These are phyloP conservation scores for Lactifluus volemus DNA, from an alignment of 768 basidiomycete genomes.

Conservation along the genomic window DNA sequence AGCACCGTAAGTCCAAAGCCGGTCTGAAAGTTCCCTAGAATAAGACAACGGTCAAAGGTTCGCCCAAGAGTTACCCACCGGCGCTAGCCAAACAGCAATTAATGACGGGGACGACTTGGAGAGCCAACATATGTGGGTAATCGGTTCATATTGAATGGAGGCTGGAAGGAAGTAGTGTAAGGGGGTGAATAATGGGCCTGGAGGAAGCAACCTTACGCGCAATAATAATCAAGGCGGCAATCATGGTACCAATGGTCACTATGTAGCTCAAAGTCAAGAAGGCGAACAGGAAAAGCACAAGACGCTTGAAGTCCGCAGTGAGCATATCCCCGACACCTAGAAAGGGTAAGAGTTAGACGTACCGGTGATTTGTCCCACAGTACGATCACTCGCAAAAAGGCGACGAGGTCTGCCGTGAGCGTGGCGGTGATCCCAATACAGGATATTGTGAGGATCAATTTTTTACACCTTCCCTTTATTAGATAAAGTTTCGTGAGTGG, in stretches of 20 bases:
- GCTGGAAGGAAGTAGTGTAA: constrained; percentile 20
- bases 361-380: constrained; percentile 32
- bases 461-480: constrained; percentile 25
- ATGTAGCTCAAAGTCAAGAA: constrained; percentile 24
- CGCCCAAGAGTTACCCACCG: constrained; percentile 23
- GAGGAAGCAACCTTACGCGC: neutral
- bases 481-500: neutral
- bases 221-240: neutral
- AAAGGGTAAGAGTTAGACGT: neutral
- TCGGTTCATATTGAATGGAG: constrained; percentile 19
- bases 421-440: constrained; percentile 25
- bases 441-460: constrained; percentile 21
- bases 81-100: constrained; percentile 26
- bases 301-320: constrained; percentile 5
- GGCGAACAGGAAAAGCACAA: constrained; percentile 22
- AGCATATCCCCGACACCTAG: neutral
- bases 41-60: neutral
- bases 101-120: constrained; percentile 18
- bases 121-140: constrained; percentile 26
- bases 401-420: constrained; percentile 27
- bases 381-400: constrained; percentile 28
- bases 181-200: neutral
- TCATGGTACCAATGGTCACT: constrained; percentile 22
- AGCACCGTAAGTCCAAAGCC: constrained; percentile 30
- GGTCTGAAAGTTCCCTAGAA: constrained; percentile 22